Evolutionary conservation across 2,329 filamentous ascomycete genomes (phyloP).

Genomic region (Monilinia fructigena): DNA sequence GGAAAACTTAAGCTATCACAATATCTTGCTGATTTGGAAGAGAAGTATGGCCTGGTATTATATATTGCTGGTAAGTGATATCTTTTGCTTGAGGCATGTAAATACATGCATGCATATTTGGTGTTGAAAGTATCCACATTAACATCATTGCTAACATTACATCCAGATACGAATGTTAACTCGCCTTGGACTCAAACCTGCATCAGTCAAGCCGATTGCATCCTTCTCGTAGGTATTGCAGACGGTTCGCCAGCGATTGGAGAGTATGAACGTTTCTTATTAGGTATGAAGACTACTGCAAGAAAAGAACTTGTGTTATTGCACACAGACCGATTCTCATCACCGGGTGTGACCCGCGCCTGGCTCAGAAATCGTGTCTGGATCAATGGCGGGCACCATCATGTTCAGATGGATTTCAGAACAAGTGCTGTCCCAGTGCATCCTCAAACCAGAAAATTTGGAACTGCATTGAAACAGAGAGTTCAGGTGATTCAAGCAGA

Average conservation of each 20-base stretch:
- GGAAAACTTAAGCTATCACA: constrained; percentile 94
- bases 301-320: constrained; percentile 88
- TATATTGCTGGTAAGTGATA: constrained; percentile 74
- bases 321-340: constrained; percentile 84
- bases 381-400: constrained; percentile 97
- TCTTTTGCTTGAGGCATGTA: constrained; percentile 44
- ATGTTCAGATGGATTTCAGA: constrained; percentile 92
- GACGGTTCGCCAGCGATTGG: constrained; percentile 88
- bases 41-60: constrained; percentile 92
- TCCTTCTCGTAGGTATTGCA: constrained; percentile 85
- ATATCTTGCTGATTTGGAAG: constrained; percentile 93
- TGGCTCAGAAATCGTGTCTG: constrained; percentile 93
- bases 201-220: constrained; percentile 94
- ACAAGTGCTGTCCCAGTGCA: constrained; percentile 74
- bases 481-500: constrained; percentile 95
- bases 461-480: constrained; percentile 82
- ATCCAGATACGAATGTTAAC: constrained; percentile 85
- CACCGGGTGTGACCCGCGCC: constrained; percentile 77
- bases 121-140: not conserved
- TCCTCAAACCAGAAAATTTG: constrained; percentile 72
- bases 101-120: constrained; percentile 31
- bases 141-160: constrained; percentile 10
- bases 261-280: constrained; percentile 92
- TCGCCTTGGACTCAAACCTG: constrained; percentile 98
- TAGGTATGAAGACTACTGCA: constrained; percentile 96